Base-by-base conservation (phyloP, 305 asterid species). In the Solanum hybrid region DNA sequence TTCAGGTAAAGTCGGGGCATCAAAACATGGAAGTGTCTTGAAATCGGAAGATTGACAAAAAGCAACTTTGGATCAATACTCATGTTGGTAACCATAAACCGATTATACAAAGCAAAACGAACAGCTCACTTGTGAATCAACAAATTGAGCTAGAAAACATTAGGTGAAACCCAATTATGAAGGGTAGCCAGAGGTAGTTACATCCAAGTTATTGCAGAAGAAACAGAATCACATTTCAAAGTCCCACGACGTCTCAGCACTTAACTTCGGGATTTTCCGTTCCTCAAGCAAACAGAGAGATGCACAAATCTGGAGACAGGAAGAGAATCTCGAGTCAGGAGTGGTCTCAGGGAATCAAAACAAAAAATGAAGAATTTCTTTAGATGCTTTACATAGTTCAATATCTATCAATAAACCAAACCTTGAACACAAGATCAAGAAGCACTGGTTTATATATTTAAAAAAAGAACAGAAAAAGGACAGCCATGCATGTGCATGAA, bases 191-290 rank as follows among this genome's bases (percentile, higher is more conserved):
- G 31, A 85, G 22, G 41, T 83, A 84, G 38, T 51, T 57, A 14
- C 26, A 51, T 85, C 77, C 65, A 11, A 85, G 22, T 22, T 31
- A 83, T 29, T 51, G 88, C 75, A 29, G 75, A 29, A 83, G 29
- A 51, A 57, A 57, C 45, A 14, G 36, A 84, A 92, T 97, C 94
- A 96, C 95, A 97, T 89, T 89, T 93, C 98, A n/a, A 94, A 93
- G 90, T 97, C 97, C 98, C 97, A 97, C 80, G 92, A 89, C 22
- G 95, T 95, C 94, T 97, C 98, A 2, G 99, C 99, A 39, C 92
- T 90, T 93, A 97, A 45, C 90, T 94, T 96, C 1, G 99, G 97
- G 57, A 79, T 89, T 91, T 94, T 95, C 10, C 24, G 89, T 83
- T 95, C 98, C 81, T 96, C 98, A 22, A 94, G 96, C 92, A 96